A percentile compares a stretch with the other conserved stretches of the same genome.
phyloP scores from a whole-genome alignment of 2,329 filamentous ascomycete species.

The Pseudocercospora fijiensis region DNA sequence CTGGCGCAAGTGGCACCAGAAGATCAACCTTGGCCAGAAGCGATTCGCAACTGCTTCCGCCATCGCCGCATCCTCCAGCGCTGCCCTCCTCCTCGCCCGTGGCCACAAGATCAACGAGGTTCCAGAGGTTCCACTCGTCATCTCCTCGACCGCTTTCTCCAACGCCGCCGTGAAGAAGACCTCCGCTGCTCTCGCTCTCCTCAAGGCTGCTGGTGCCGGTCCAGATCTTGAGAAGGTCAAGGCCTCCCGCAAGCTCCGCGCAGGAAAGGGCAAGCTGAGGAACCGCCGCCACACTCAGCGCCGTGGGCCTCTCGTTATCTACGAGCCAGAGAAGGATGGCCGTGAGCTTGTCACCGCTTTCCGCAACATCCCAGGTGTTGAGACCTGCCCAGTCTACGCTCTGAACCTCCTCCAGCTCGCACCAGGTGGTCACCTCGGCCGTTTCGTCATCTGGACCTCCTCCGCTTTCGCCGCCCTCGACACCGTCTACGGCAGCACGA shows the following conservation, averaged over 20 bases:
- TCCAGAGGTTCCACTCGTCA: slow-evolving; percentile 93
- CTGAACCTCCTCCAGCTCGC: slow-evolving; percentile 99
- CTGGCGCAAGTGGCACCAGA: slow-evolving; percentile 99
- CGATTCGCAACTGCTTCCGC: slow-evolving; percentile 98
- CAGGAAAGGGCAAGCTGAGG: slow-evolving; percentile 98
- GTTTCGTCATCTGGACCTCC: slow-evolving; percentile 99
- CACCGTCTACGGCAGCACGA: slow-evolving; percentile 93
- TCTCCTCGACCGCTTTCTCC: slow-evolving; percentile 88
- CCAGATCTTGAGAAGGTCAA: slow-evolving; percentile 93
- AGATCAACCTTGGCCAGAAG: slow-evolving; percentile 99
- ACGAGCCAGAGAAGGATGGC: slow-evolving; percentile 92
- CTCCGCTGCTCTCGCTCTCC: slow-evolving; percentile 77
- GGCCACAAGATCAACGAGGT: slow-evolving; percentile 92
- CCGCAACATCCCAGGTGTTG: slow-evolving; percentile 98
- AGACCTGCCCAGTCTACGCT: slow-evolving; percentile 89
- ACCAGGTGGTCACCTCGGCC: slow-evolving; percentile 96
- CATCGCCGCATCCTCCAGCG: slow-evolving; percentile 91
- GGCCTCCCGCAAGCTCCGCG: slow-evolving; percentile 92
- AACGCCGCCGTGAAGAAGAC: slow-evolving; percentile 81
- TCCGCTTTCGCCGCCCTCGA: slow-evolving; percentile 95
- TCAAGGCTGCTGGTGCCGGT: slow-evolving; percentile 87
- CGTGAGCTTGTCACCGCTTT: slow-evolving; percentile 91
- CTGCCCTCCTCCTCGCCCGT: slow-evolving; percentile 92
- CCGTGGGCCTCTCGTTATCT: slow-evolving; percentile 95
- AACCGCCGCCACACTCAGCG: slow-evolving; percentile 96